Base-by-base conservation (phyloP, 768 basidiomycete genomes). In the Rhizopogon roseolus region DNA sequence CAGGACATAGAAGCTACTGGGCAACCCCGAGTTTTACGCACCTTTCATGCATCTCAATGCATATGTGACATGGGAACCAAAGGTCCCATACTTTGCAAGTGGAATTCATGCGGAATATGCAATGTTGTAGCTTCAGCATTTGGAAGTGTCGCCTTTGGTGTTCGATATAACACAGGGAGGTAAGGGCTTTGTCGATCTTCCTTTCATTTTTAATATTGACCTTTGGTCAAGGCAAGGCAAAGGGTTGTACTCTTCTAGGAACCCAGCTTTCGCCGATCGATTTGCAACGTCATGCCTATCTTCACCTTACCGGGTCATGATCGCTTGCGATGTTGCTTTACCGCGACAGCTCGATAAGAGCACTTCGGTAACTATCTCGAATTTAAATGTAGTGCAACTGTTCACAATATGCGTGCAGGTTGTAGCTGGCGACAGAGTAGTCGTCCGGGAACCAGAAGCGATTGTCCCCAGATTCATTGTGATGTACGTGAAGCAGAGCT, bases 1-100 rank as follows among this genome's bases (percentile, higher is more conserved):
- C 57, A 60, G 27, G 64, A 76, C 72, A 56, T 66, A 72, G 55
- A 68, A 64, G 55, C 73, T 66, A 56, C 65, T 59, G 49, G 67
- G 63, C 42, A 70, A 1, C 49, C 73, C 56, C 73, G 74, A 57
- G 73, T 81, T 60, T 71, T 85, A 50, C 76, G 80, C 58, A 82
- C 79, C 38, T 86, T 83, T 60, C 81, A 86, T 55, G 77, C 81
- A 53, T 73, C 81, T 2, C 83, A 85, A 55, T 85, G 84, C 60
- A 82, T 87, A 40, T 87, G 85, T 69, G 82, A 87, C 63, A 68
- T 87, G 56, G 85, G 85, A 7, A 73, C 74, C 14, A 81, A 81
- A 55, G 76, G 76, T 32, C 63, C 74, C 4, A 60, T 62, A 1
- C 62, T 84, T 17, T 87, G 85, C 66, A 73, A 72, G 57, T 82